Evolutionary conservation across 345 rosid genomes (phyloP), one percentile per base, ranked within the genome.

Genomic region (Syzygium jambos): DNA sequence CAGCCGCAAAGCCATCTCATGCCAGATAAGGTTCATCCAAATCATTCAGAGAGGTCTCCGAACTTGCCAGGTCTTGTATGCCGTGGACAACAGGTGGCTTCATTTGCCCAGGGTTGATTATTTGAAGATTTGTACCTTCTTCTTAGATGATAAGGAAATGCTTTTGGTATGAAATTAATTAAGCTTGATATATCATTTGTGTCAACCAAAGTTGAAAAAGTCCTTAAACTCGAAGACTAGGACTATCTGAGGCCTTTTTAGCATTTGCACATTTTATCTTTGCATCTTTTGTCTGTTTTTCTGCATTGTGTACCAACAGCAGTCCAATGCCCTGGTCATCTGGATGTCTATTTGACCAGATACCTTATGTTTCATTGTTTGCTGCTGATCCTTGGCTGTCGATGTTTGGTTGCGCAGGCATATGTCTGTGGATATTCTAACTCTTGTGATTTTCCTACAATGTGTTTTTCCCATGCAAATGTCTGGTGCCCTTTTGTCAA

Each of bases 1-100:
- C 86, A 85, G 55, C 93, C 86, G 63, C 92, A 85, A 56, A 93
- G 89, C 85, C 85, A 90, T 56, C 88, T 87, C 84, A 85, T 85
- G 38, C 38, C 90, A 30, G 73, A 57, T 85, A 86, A 88, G 30
- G 88, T 88, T 77, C 85, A 80, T 86, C 86, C 89, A 5, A 61
- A 63, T 80, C 90, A 87, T 84, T 51, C 82, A 85, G 85, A 85
- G 25, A 87, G 87, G 78, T 88, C 85, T 59, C 93, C 89, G 68
- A 91, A 90, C 19, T 80, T 59, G 19, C 88, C 43, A 51, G 87
- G 89, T 86, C 87, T 92, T 21, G 85, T 88, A 55, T 87, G 30
- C 23, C 89, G 86, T 49, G 86, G 55, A 51, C n/a, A 55, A 68
- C 89, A 87, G 89, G 89, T 87, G 68, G 84, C 56, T 85, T 91